Evolutionary conservation across 208 protist genomes (phyloP).

Genomic region (Leishmania braziliensis): DNA sequence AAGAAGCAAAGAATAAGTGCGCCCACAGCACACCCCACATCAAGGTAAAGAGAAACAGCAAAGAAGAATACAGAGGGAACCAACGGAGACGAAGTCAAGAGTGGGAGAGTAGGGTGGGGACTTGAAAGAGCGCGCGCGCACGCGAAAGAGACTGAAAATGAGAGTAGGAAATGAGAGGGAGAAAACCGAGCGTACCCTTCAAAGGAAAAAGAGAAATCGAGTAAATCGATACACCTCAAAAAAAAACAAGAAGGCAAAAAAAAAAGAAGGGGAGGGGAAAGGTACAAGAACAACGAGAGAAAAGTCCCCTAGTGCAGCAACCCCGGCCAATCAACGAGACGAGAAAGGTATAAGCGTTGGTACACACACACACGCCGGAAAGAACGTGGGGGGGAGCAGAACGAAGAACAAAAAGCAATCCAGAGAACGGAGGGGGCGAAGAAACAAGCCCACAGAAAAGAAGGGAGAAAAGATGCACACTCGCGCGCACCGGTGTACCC

Average conservation of each 20-base stretch:
- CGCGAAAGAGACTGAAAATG: background rate
- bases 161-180: background rate
- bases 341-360: no score
- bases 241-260: no score
- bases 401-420: no score
- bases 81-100: background rate
- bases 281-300: no score
- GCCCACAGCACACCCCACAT: background rate
- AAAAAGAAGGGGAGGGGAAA: background rate
- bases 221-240: no score
- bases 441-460: background rate
- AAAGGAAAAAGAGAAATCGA: background rate
- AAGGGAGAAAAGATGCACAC: background rate
- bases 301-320: no score
- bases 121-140: background rate
- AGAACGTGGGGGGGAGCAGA: no score
- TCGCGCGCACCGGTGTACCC: background rate
- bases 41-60: background rate
- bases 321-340: no score
- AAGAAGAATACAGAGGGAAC: background rate
- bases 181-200: background rate
- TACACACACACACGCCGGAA: no score
- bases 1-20: background rate
- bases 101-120: no score
- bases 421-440: background rate